phyloP scores from a whole-genome alignment of 148 eudicot species.

The Diospyros kaki region DNA sequence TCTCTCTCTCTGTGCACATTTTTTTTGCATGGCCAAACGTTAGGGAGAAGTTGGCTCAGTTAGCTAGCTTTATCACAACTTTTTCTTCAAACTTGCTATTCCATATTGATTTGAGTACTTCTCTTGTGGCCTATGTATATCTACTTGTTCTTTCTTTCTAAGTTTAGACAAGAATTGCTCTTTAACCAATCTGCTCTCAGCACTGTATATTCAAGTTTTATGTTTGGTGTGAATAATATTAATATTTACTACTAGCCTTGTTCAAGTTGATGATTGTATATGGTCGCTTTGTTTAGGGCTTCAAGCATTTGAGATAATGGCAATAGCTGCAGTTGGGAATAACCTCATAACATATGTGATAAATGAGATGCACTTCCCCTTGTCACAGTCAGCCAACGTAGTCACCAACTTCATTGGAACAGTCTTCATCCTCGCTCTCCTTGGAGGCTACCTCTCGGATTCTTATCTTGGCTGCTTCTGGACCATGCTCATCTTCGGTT shows the following conservation, averaged over 20 bases:
- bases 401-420: conserved; percentile 96
- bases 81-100: no score
- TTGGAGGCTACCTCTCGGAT: conserved; percentile 94
- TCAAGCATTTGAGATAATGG: conserved; percentile 94
- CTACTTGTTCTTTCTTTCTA: no score
- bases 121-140: no score
- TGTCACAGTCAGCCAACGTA: conserved; percentile 79
- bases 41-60: neutral
- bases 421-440: conserved; percentile 70
- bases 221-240: no score
- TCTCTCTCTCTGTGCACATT: neutral
- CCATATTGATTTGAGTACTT: no score
- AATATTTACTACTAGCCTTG: no score
- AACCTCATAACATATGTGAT: conserved; percentile 88
- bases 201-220: no score
- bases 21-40: neutral
- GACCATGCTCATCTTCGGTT: conserved; percentile 97
- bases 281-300: conserved; percentile 40
- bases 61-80: neutral
- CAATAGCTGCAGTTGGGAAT: conserved; percentile 95
- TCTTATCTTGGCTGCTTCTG: conserved; percentile 92
- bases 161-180: no score
- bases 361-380: conserved; percentile 88
- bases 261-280: neutral
- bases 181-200: no score